Base-by-base conservation (phyloP, 2,329 filamentous ascomycete genomes). In the Cladosporium oxysporum region DNA sequence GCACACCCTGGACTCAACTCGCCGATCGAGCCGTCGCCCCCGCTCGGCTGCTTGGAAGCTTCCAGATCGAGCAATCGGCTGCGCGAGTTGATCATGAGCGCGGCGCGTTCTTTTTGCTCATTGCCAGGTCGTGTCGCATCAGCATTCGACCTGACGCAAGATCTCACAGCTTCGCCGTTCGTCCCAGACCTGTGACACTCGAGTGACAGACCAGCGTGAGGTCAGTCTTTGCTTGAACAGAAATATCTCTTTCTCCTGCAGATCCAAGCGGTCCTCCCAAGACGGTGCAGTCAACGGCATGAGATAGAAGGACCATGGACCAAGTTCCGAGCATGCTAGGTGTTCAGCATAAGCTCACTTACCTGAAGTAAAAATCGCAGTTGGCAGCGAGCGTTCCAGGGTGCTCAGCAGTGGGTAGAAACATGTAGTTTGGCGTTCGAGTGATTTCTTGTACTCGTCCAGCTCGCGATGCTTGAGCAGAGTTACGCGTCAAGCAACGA, bases 1-100 rank as follows among this genome's bases (percentile, higher is more conserved):
- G 49, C 61, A 29, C 61, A 44, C 18, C 50, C 37, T 44, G 35
- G 61, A 53, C 61, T 29, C 49, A 49, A 37, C 16, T 57, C 61
- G 49, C 61, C 61, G 61, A 63, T 63, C 61, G 50, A 63, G 61
- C 61, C 61, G 61, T 63, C 60, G 49, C 44, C 61, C 61, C 61
- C 61, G 61, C 61, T 63, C 61, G 61, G 61, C 49, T 28, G 31
- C 21, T 55, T 55, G 61, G 44, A 53, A 63, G 61, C 61, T 63
- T 37, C 33, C 50, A 35, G 61, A 63, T 63, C 61, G 61, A 63
- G 50, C 23, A 44, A 57, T 57, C 50, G 61, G 61, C 37, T 47
- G 28, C 50, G 50, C 49, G 50, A 35, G 47, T 62, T 35, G 21
- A 37, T 53, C 29, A 3, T 35, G n/a, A 49, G 35, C 47, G 12